Conservation (phyloP, 2,329 filamentous ascomycete genomes). For the Claviceps africana region DNA sequence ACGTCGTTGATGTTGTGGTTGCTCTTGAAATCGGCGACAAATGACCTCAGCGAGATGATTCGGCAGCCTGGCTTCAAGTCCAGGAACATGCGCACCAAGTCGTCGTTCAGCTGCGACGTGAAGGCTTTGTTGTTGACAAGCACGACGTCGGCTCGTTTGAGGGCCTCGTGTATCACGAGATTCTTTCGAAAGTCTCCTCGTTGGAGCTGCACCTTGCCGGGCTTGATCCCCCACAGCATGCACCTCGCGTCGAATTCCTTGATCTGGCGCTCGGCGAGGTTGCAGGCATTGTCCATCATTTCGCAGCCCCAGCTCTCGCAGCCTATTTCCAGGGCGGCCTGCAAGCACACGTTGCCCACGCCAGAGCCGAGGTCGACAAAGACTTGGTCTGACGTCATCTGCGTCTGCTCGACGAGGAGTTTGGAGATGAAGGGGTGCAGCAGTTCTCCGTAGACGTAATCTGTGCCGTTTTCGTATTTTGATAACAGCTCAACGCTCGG, state of each 20-base stretch:
- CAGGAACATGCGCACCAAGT: slow-evolving; percentile 75
- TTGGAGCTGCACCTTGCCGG: slow-evolving; percentile 67
- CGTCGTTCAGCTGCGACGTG: slow-evolving; percentile 71
- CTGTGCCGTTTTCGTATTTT: slow-evolving; percentile 78
- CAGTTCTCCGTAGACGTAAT: slow-evolving; percentile 91
- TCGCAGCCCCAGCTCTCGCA: slow-evolving; percentile 95
- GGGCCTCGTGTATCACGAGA: slow-evolving; percentile 51
- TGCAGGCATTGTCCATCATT: slow-evolving; percentile 83
- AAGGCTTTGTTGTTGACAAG: slow-evolving; percentile 98
- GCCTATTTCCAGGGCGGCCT: slow-evolving; percentile 83
- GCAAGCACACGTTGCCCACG: slow-evolving; percentile 88
- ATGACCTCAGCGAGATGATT: slow-evolving; percentile 84
- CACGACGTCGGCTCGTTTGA: slow-evolving; percentile 84
- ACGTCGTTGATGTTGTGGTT: slow-evolving; percentile 66
- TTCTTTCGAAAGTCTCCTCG: slow-evolving; percentile 74
- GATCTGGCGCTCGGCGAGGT: slow-evolving; percentile 65
- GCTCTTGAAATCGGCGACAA: slow-evolving; percentile 68
- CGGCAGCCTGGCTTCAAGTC: slow-evolving; percentile 84
- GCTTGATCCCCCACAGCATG: slow-evolving; percentile 72
- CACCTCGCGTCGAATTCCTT: slow-evolving; percentile 76
- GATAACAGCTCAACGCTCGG: slow-evolving; percentile 72
- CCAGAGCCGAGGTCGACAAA: slow-evolving; percentile 94
- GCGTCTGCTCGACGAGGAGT: slow-evolving; percentile 62
- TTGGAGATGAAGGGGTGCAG: slow-evolving; percentile 70
- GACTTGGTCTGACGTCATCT: slow-evolving; percentile 67